Conservation (phyloP, 2,329 filamentous ascomycete species). For the Sporothrix euskadiensis region DNA sequence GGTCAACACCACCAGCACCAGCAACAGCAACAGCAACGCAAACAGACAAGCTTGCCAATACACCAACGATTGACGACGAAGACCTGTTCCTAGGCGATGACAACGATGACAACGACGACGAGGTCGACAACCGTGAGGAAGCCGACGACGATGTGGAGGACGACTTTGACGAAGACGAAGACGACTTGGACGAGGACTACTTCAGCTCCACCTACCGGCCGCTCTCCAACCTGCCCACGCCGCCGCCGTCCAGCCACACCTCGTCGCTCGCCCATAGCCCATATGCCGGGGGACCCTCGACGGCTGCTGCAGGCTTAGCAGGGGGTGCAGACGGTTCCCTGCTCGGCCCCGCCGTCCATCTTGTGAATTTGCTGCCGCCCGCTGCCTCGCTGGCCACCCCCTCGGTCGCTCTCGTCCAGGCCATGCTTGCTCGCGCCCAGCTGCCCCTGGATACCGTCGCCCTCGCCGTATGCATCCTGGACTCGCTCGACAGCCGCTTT, state of each 20-base stretch:
- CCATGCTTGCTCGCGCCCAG: conserved; percentile 58
- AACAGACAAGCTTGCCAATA: background rate
- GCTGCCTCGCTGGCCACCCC: conserved; percentile 61
- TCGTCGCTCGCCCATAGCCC: conserved; percentile 50
- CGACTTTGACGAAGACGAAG: conserved; percentile 45
- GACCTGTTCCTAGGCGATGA: conserved; percentile 24
- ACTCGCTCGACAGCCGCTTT: conserved; percentile 64
- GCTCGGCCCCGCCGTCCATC: conserved; percentile 63
- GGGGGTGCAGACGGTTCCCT: background rate
- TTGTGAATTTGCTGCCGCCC: conserved; percentile 66
- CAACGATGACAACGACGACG: conserved; percentile 27
- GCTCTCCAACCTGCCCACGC: conserved; percentile 67
- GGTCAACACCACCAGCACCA: background rate
- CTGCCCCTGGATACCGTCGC: conserved; percentile 63
- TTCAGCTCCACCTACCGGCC: conserved; percentile 64
- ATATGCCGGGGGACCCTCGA: conserved; percentile 28
- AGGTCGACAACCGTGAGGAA: conserved; percentile 50
- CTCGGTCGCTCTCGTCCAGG: conserved; percentile 60
- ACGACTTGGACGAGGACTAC: conserved; percentile 54
- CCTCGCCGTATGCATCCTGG: conserved; percentile 65
- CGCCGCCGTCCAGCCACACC: conserved; percentile 57
- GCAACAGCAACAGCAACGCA: background rate
- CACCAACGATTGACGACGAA: conserved; percentile 23
- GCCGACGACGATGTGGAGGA: background rate
- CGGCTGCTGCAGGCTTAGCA: background rate